phyloP scores from a whole-genome alignment of 441 rosid genomes.

The Pelargonium myrrhifolium region DNA sequence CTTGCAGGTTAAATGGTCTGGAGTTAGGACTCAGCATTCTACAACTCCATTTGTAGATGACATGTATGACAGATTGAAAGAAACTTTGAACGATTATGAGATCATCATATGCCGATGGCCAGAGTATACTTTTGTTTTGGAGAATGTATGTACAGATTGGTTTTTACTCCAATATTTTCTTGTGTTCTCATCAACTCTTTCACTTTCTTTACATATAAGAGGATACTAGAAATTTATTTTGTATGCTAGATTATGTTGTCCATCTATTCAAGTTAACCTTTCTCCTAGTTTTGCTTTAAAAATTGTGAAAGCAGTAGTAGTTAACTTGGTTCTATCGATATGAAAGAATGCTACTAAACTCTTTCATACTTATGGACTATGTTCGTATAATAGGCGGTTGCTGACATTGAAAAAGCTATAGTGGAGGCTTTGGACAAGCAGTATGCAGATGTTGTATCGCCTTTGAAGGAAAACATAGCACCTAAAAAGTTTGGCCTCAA shows the following conservation, averaged over 20 bases:
- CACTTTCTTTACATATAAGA: not conserved
- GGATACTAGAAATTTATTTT: not conserved
- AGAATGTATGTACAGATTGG: slow-evolving; percentile 54
- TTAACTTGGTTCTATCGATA: slow-evolving; percentile 3
- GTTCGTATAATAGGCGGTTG: slow-evolving; percentile 55
- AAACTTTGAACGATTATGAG: slow-evolving; percentile 75
- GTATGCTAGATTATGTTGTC: not conserved
- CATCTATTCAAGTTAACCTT: not conserved
- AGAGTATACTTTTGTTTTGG: slow-evolving; percentile 79
- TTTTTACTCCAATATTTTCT: slow-evolving; percentile 13
- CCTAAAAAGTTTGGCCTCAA: slow-evolving; percentile 90
- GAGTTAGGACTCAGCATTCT: slow-evolving; percentile 85
- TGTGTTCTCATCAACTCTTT: not conserved
- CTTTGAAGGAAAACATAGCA: slow-evolving; percentile 79
- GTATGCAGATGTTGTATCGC: slow-evolving; percentile 81
- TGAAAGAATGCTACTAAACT: slow-evolving; percentile 1
- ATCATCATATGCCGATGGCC: slow-evolving; percentile 97
- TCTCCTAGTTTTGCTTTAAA: not conserved
- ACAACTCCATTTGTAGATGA: slow-evolving; percentile 94
- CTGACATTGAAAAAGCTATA: slow-evolving; percentile 87
- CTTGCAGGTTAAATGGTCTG: slow-evolving; percentile 91
- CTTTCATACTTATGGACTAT: slow-evolving; percentile 12
- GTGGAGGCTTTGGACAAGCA: slow-evolving; percentile 95
- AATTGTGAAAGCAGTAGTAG: not conserved
- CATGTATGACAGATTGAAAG: slow-evolving; percentile 76